Evolutionary conservation across 2,329 filamentous ascomycete genomes (phyloP), one percentile per base, ranked within the genome.

Genomic region (Chrysoporthe austroafricana): DNA sequence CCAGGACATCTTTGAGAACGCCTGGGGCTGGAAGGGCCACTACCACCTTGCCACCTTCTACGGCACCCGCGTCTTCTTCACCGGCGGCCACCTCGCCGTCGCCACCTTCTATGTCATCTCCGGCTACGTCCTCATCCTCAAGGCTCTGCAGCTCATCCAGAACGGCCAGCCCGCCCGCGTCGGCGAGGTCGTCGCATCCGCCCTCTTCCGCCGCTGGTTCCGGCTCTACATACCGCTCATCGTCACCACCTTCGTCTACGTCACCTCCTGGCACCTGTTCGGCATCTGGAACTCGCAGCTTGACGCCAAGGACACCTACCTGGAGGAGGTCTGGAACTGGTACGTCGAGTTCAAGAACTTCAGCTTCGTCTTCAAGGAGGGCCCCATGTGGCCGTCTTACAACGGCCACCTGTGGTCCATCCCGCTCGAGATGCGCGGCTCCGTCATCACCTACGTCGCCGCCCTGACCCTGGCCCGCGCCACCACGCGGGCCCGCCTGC

Each of bases 391-490:
- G 58, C 57, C 58, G 14, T 66, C 64, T 3, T 66, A 66, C 64
- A 66, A 66, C 21, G 59, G 57, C 36, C 64, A 66, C 34, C 46
- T 62, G 18, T 66, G 64, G 64, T 62, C 64, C 42, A 66, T 66
- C 43, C 64, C 64, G 16, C 36, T 66, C 3, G 64, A 66, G 57
- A 61, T 66, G 58, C 57, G 64, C 39, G 64, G 64, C 46, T 66
- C 64, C 58, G 32, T 66, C 58, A n/a, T 66, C 59, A 39, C 50
- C 64, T 66, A 62, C 48, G 57, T 66, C 18, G 76, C 84, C 0
- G 75, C 86, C 5, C 74, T 88, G 32, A 85, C 88, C 0, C 80
- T 91, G 16, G 84, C 87, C 0, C 80, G 85, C 63, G 85, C 83
- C 67, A 83, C 84, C 0, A 79, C 78, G 36, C 84, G 82, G 64